Evolutionary conservation across 345 rosid species (phyloP).

Genomic region (Odontarrhena argentea): DNA sequence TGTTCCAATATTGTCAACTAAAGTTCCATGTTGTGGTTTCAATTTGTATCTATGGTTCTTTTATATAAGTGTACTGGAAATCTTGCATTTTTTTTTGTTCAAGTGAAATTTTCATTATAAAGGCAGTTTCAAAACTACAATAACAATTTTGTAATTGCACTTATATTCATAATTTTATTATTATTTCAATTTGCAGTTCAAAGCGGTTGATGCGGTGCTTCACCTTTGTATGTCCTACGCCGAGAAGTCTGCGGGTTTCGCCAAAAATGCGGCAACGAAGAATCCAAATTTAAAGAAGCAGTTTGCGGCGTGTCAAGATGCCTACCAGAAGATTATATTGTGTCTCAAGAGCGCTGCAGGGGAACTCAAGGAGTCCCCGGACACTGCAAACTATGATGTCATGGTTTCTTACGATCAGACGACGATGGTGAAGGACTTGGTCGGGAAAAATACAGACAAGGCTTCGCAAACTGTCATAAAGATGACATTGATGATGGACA

Average conservation of each 20-base stretch:
- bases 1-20: no score
- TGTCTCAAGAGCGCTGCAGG: not conserved
- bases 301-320: not conserved
- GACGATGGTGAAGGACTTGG: not conserved
- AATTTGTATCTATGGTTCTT: no score
- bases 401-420: not conserved
- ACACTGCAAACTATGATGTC: not conserved
- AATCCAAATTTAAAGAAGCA: conserved; percentile 12
- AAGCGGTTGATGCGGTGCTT: conserved; percentile 5
- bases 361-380: not conserved
- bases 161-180: not conserved
- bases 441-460: not conserved
- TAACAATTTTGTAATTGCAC: not conserved
- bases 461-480: not conserved
- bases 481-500: not conserved
- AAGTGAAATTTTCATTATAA: no score
- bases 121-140: not conserved
- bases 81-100: no score
- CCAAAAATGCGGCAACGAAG: conserved; percentile 3
- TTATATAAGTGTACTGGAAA: no score
- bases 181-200: conserved; percentile 8
- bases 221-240: conserved; percentile 12
- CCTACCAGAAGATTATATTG: not conserved
- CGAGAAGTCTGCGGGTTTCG: not conserved
- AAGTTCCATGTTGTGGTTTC: no score